These are phyloP conservation scores for Cinnamomum chago DNA, from an alignment of 164 flowering plant species.

Conservation along the genomic window DNA sequence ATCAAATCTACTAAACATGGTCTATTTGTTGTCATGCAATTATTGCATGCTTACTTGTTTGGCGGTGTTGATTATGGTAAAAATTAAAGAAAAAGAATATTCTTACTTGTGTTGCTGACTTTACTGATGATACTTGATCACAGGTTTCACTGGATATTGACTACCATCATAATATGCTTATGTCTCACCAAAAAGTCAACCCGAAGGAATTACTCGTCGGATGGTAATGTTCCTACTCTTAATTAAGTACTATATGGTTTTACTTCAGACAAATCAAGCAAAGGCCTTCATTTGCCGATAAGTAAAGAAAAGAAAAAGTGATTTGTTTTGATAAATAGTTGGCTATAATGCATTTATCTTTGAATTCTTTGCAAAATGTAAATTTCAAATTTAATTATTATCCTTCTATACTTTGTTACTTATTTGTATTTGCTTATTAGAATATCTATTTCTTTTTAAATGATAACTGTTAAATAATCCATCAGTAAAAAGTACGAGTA, in stretches of 20 bases:
- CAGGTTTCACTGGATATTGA: slow-evolving; percentile 97
- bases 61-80: neutral
- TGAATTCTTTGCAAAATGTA: too few relatives aligned
- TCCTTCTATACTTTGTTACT: too few relatives aligned
- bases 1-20: neutral
- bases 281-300: neutral
- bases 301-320: neutral
- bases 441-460: too few relatives aligned
- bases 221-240: slow-evolving; percentile 53
- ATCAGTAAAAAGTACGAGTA: too few relatives aligned
- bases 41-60: neutral
- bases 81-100: neutral
- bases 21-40: neutral
- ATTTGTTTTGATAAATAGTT: neutral
- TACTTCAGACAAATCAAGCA: neutral
- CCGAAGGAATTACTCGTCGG: slow-evolving; percentile 98
- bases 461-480: too few relatives aligned
- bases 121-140: slow-evolving; percentile 1
- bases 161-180: slow-evolving; percentile 88
- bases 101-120: neutral
- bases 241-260: neutral
- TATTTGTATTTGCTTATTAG: too few relatives aligned
- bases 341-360: too few relatives aligned
- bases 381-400: too few relatives aligned
- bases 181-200: slow-evolving; percentile 88